Evolutionary conservation across 257 asterid genomes (phyloP), one percentile per base, ranked within the genome.

Genomic region (Scutellaria galericulata): DNA sequence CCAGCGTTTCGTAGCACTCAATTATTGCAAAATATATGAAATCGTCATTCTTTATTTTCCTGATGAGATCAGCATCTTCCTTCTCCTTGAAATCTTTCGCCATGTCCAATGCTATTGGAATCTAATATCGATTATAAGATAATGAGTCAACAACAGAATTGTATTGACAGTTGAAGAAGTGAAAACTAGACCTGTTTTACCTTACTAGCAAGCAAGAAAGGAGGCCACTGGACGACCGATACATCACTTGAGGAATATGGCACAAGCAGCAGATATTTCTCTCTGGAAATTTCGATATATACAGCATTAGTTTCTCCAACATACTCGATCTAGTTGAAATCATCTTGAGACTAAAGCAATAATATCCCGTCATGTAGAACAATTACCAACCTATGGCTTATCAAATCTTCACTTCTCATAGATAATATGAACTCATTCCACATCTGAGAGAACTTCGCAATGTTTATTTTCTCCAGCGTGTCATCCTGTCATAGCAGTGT

Each of bases 371-470:
- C 52, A 47, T 24, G 59, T 22, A 60, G 64, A 57, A 60, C 48
- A 41, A 48, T 56, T 53, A 74, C 86, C 64, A 72, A 94, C 99
- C 90, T 80, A 74, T 92, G 75, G 92, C 74, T 95, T 79, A 95
- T 92, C 81, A 92, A 82, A 79, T 95, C 99, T 86, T 95, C 99
- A 82, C 82, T 84, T 81, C 99, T 87, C 86, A 95, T 57, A 44
- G 99, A 95, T 75, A 86, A 76, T 76, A 95, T 92, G 87, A 95
- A 95, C 82, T 95, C 99, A 76, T 95, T 95, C 99, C 99, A 95
- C 90, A 92, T 88, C 86, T 95, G 99, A 67, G 99, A 92, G 88
- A 95, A 95, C 85, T 89, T 95, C 1, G 98, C 97, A 44, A 92
- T 90, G 76, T 87, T 88, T 78, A 77, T 87, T 73, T 92, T 81